These are phyloP conservation scores for Candida pseudofarinosa DNA, from an alignment of 805 yeast species.

Conservation along the genomic window DNA sequence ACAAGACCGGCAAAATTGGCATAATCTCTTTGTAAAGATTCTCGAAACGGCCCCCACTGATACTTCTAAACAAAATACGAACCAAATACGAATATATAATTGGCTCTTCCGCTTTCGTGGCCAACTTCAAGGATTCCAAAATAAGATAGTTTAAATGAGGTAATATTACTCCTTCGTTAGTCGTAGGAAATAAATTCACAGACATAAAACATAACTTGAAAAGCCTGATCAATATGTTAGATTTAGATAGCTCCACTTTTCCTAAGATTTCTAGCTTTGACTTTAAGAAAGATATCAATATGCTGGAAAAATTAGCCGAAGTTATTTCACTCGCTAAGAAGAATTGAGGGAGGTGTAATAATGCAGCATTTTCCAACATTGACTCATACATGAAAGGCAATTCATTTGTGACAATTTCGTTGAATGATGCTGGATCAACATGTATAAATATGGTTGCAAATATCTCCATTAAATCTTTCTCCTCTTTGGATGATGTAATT, in stretches of 20 bases:
- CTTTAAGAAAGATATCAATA: slow-evolving; percentile 71
- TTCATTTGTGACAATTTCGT: slow-evolving; percentile 83
- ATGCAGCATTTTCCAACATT: slow-evolving; percentile 77
- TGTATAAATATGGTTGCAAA: slow-evolving; percentile 91
- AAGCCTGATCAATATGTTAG: slow-evolving; percentile 77
- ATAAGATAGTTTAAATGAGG: slow-evolving; percentile 87
- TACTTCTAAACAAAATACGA: slow-evolving; percentile 85
- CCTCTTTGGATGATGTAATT: slow-evolving; percentile 85
- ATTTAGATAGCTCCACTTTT: slow-evolving; percentile 67
- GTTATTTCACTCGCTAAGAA: slow-evolving; percentile 93
- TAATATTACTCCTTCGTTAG: slow-evolving; percentile 81
- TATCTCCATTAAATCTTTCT: slow-evolving; percentile 92
- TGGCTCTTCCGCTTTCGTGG: slow-evolving; percentile 88
- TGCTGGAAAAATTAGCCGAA: slow-evolving; percentile 85
- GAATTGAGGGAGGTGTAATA: slow-evolving; percentile 88
- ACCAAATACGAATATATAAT: slow-evolving; percentile 83
- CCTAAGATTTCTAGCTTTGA: slow-evolving; percentile 76
- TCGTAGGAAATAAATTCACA: slow-evolving; percentile 82
- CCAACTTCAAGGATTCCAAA: slow-evolving; percentile 68
- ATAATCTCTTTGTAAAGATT: slow-evolving; percentile 86
- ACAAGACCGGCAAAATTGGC: slow-evolving; percentile 81
- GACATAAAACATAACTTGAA: slow-evolving; percentile 95
- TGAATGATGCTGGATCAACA: slow-evolving; percentile 92
- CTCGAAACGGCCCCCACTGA: slow-evolving; percentile 96
- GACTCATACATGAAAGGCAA: slow-evolving; percentile 72